A percentile compares a stretch with the other conserved stretches of the same genome.
phyloP scores from a whole-genome alignment of 1,284 basidiomycete genomes.

The Cryptococcus sp. region DNA sequence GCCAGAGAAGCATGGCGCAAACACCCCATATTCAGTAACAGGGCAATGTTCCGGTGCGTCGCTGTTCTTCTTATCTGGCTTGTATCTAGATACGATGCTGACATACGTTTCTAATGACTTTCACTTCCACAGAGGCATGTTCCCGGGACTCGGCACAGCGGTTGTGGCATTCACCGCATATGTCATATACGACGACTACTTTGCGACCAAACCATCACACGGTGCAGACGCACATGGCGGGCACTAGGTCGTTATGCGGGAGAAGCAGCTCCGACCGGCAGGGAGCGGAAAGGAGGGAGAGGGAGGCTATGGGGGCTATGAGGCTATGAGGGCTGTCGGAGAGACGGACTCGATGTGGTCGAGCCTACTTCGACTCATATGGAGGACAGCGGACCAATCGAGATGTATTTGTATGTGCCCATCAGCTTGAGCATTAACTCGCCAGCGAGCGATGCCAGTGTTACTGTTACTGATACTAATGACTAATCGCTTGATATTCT shows the following conservation, averaged over 20 bases:
- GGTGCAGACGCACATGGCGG: slow-evolving; percentile 16
- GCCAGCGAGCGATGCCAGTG: too few species aligned
- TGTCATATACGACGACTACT: slow-evolving; percentile 72
- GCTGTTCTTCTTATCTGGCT: neutral
- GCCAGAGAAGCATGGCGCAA: slow-evolving; percentile 92
- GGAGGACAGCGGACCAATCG: too few species aligned
- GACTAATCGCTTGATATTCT: too few species aligned
- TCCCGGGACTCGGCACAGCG: slow-evolving; percentile 90
- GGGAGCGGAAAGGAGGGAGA: too few species aligned
- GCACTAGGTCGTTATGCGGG: slow-evolving; percentile 9
- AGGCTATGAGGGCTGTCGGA: too few species aligned
- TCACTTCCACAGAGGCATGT: slow-evolving; percentile 62
- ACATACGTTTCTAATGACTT: neutral
- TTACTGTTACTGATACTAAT: too few species aligned
- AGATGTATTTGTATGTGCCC: too few species aligned
- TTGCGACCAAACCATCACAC: slow-evolving; percentile 39
- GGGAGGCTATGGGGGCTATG: too few species aligned
- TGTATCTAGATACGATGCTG: neutral
- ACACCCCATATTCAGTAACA: slow-evolving; percentile 79
- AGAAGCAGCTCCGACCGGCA: too few species aligned
- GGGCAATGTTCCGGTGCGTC: slow-evolving; percentile 67
- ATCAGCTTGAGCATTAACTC: too few species aligned
- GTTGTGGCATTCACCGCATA: slow-evolving; percentile 87
- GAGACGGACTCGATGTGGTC: too few species aligned
- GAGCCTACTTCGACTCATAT: too few species aligned